phyloP scores from a whole-genome alignment of 2,329 filamentous ascomycete species.

The Dactylellina leptospora region DNA sequence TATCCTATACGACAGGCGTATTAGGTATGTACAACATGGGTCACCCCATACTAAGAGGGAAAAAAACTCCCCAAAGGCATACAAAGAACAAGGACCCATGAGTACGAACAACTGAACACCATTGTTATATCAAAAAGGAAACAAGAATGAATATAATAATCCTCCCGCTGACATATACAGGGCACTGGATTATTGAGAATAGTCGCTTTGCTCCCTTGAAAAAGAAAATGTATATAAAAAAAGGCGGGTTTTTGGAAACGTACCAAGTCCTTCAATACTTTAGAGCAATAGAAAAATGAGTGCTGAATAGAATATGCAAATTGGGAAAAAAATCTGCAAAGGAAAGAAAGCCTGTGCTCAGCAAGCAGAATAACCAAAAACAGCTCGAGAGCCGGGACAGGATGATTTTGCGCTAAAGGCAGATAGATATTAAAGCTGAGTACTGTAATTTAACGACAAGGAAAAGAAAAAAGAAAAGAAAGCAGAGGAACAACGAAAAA shows the following conservation, averaged over 20 bases:
- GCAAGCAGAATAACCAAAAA: no score
- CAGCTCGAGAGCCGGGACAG: constrained; percentile 29
- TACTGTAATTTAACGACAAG: constrained; percentile 35
- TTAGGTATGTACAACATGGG: no score
- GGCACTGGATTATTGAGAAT: constrained; percentile 24
- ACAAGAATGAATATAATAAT: constrained; percentile 16
- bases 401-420: constrained; percentile 6
- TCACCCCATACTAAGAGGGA: no score
- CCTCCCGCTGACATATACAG: constrained; percentile 48
- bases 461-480: constrained; percentile 8
- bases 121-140: no score
- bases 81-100: background rate
- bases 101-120: constrained; percentile 45
- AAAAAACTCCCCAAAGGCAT: background rate
- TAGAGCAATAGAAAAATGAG: background rate
- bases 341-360: no score
- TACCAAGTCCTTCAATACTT: constrained; percentile 20
- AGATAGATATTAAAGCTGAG: constrained; percentile 39
- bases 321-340: constrained; percentile 13
- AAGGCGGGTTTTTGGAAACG: constrained; percentile 20
- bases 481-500: no score
- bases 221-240: background rate
- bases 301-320: background rate
- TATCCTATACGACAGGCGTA: no score
- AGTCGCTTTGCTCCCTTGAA: constrained; percentile 8